Conservation (phyloP, 495 filamentous ascomycete genomes). For the Aspergillus biplanus region DNA sequence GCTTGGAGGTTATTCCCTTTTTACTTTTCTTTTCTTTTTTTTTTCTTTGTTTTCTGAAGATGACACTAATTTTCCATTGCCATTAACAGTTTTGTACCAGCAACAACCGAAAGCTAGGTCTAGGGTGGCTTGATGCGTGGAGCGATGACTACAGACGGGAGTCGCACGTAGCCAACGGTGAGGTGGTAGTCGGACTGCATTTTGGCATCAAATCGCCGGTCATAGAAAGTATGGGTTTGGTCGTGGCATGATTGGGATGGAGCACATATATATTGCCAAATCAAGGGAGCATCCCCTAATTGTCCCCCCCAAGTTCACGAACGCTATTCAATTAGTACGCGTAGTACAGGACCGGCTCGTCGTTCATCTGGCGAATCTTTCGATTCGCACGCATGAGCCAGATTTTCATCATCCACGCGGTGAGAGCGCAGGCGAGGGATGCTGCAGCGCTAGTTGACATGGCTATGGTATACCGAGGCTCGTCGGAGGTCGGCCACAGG, state of each 20-base stretch:
- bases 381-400: slow-evolving; percentile 52
- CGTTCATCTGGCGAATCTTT: slow-evolving; percentile 46
- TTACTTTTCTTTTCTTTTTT: background rate
- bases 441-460: slow-evolving; percentile 54
- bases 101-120: background rate
- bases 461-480: slow-evolving; percentile 50
- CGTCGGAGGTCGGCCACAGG: slow-evolving; percentile 55
- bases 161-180: background rate
- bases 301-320: too few species aligned
- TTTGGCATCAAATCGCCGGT: background rate
- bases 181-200: slow-evolving; percentile 1
- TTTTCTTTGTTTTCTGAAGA: background rate
- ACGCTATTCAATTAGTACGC: slow-evolving; percentile 27
- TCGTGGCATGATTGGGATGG: background rate
- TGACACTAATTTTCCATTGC: background rate
- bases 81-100: background rate
- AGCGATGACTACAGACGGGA: slow-evolving; percentile 3
- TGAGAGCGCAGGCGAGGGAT: slow-evolving; percentile 38
- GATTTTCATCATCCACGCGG: slow-evolving; percentile 48
- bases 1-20: background rate
- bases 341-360: slow-evolving; percentile 33
- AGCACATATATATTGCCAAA: slow-evolving; percentile 28
- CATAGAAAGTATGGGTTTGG: background rate
- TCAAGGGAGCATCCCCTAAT: slow-evolving; percentile 18
- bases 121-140: slow-evolving; percentile 6